Conservation (phyloP, 169 alveolate genomes). For the Plasmodium yoelii region DNA sequence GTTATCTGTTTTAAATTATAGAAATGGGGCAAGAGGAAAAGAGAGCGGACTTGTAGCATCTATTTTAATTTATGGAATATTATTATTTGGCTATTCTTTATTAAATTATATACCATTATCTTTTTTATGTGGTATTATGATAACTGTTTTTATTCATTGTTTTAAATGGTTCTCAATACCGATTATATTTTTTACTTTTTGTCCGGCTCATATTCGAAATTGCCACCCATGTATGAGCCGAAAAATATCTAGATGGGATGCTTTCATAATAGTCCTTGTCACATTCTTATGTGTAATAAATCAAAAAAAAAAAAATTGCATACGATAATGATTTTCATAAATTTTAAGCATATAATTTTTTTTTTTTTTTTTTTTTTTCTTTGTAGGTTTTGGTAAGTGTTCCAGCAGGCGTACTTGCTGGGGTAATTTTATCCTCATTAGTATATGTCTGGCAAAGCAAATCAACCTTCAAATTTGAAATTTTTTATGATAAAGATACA, state of each 20-base stretch:
- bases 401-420: slow-evolving; percentile 86
- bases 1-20: slow-evolving; percentile 84
- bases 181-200: slow-evolving; percentile 84
- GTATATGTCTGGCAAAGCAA: slow-evolving; percentile 89
- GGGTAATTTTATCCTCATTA: slow-evolving; percentile 85
- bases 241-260: slow-evolving; percentile 87
- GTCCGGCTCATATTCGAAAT: slow-evolving; percentile 83
- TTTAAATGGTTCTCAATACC: slow-evolving; percentile 90
- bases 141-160: slow-evolving; percentile 86
- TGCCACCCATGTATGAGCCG: slow-evolving; percentile 84
- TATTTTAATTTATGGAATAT: slow-evolving; percentile 79
- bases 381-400: slow-evolving; percentile 79
- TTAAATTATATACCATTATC: slow-evolving; percentile 88
- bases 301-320: slow-evolving; percentile 16
- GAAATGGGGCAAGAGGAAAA: slow-evolving; percentile 87
- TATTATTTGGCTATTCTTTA: slow-evolving; percentile 84
- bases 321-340: neutral
- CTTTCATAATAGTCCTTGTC: slow-evolving; percentile 86
- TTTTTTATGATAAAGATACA: slow-evolving; percentile 84
- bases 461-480: slow-evolving; percentile 86
- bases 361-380: neutral
- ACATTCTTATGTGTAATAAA: slow-evolving; percentile 81
- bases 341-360: neutral
- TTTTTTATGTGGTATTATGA: slow-evolving; percentile 87
- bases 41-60: slow-evolving; percentile 85